These are phyloP conservation scores for Salmacisia buchloeana DNA, from an alignment of 1,284 basidiomycete genomes.

Conservation along the genomic window DNA sequence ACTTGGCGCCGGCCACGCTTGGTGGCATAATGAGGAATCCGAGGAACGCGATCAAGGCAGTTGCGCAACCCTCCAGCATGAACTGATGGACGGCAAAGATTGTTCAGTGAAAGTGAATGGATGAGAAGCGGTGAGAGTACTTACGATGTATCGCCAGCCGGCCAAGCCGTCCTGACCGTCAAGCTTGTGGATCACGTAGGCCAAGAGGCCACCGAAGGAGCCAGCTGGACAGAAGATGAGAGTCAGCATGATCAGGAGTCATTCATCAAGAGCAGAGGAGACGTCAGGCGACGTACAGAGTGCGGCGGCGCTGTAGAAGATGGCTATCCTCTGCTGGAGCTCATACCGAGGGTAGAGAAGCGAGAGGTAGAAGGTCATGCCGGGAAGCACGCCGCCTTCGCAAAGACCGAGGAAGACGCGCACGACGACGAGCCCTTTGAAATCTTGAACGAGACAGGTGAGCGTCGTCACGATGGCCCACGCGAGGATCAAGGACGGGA, in stretches of 20 bases:
- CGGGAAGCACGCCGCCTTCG: constrained; percentile 40
- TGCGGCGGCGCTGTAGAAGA: constrained; percentile 26
- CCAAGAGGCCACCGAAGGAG: constrained; percentile 30
- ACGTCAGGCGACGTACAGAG: too few relatives aligned
- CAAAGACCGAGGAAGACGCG: constrained; percentile 28
- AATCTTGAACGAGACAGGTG: constrained; percentile 13
- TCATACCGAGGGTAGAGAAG: constrained; percentile 26
- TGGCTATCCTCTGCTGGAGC: constrained; percentile 32
- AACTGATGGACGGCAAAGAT: constrained; percentile 29
- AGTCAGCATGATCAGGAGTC: too few relatives aligned
- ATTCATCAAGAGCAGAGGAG: too few relatives aligned
- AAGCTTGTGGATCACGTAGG: constrained; percentile 31
- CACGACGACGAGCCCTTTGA: constrained; percentile 13
- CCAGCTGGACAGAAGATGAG: too few relatives aligned
- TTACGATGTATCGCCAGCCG: constrained; percentile 26
- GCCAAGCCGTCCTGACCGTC: constrained; percentile 22
- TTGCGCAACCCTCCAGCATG: constrained; percentile 55
- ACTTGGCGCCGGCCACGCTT: constrained; percentile 54
- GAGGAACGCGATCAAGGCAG: constrained; percentile 51
- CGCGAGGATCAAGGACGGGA: constrained; percentile 5
- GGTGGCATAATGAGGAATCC: constrained; percentile 54
- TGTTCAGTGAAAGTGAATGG: not conserved
- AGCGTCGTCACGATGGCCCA: constrained; percentile 13
- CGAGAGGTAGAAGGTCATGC: constrained; percentile 37
- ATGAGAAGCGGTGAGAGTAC: constrained; percentile 2